Base-by-base conservation (phyloP, 345 rosid genomes). In the Dimocarpus longan region DNA sequence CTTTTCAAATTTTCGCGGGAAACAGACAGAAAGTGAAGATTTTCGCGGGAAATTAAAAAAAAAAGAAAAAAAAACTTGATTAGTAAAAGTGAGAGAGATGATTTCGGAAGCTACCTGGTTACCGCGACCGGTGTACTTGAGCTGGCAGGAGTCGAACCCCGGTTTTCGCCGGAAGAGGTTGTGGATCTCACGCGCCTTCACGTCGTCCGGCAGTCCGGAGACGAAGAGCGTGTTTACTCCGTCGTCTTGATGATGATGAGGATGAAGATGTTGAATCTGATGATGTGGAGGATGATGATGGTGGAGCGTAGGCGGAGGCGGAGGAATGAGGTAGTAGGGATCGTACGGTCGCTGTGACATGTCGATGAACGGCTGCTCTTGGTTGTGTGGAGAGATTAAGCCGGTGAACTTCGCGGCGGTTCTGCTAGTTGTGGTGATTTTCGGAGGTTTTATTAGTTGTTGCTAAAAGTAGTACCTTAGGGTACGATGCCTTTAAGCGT, bases 71-170 rank as follows among this genome's bases (percentile, higher is more conserved):
- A 32, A 32, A 3, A 1, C 37, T 32, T 32, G 37, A 32, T 32
- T 32, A 48, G 52, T 54, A 16, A 16, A 54, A 69, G 3, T 57
- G 8, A 18, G 42, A 77, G 62, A 48, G 10, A 9, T n/a, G 37
- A 32, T 54, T 54, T 50, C 56, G 15, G 54, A 16, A 40, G 7
- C 22, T 56, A 92, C 98, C 97, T 93, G 97, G 82, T 93, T 88
- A 77, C 98, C 97, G 4, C 93, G 93, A 64, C 98, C 98, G 28
- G 97, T 93, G 85, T 95, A 95, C 86, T 95, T 93, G 80, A 95
- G 95, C 90, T 95, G 98, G 75, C 91, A 91, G 72, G 82, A 88
- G 37, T 92, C 94, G 79, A 92, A 95, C 8, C 98, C 97, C 0
- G 84, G 88, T 73, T 90, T 90, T 1, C 90, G 91, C 13, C 95